Base-by-base conservation (phyloP, 257 asterid genomes). In the Phtheirospermum japonicum region DNA sequence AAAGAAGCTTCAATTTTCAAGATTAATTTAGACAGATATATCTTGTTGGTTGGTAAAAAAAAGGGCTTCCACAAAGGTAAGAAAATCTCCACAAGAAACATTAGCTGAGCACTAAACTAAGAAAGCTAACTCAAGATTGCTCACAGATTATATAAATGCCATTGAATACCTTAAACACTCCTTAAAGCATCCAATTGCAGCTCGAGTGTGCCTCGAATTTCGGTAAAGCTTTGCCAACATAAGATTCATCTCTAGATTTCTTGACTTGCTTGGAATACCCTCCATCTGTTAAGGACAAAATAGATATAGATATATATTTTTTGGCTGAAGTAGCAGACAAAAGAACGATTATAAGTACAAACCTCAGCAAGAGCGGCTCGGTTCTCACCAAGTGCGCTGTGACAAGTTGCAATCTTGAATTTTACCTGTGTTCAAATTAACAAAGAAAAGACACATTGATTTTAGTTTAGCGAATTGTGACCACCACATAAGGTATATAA, bases 141-240 rank as follows among this genome's bases (percentile, higher is more conserved):
- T 61, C 30, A 19, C 57, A 63, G 45, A 39, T 33, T 37, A 56
- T 63, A 49, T 55, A 70, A 57, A 48, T 45, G 46, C 33, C 58
- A 71, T 11, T 49, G 45, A 55, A 56, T 57, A 74, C 99, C 97
- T 93, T 77, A 93, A 81, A 77, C 96, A 93, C 82, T 93, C 97
- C 76, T 93, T 93, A 72, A 79, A 89, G 71, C 95, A 85, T 60
- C 83, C 82, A 79, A 81, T 49, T n/a, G 99, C 90, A 60, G 96
- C 85, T 74, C 97, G 96, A 65, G 75, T 81, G 67, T 93, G 97
- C 79, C 89, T 93, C 71, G 96, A 77, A 87, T 72, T 80, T 67
- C 88, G 86, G 78, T 85, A 89, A 74, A 89, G 96, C 80, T 86
- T 89, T 68, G 88, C 99, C 88, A 92, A 69, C 94, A 79, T 75